These are phyloP conservation scores for Alternaria sp. DNA, from an alignment of 2,329 filamentous ascomycete species.

Conservation along the genomic window DNA sequence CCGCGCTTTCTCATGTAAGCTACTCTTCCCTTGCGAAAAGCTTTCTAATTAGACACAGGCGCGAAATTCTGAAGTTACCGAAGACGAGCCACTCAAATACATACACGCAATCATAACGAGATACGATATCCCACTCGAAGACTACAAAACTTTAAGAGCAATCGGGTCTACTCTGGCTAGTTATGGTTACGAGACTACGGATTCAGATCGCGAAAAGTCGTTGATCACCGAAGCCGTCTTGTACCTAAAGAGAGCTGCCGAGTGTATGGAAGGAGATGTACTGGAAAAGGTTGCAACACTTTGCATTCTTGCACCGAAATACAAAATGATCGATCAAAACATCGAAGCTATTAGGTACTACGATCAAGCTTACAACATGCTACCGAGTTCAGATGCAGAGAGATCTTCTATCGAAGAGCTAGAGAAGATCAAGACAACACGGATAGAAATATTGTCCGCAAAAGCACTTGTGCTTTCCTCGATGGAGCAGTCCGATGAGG, in stretches of 20 bases:
- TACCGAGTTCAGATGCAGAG: background rate
- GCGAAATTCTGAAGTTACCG: background rate
- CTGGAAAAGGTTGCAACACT: background rate
- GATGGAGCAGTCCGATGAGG: background rate
- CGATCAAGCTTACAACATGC: slow-evolving; percentile 2
- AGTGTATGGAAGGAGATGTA: background rate
- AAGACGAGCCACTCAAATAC: background rate
- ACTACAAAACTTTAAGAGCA: slow-evolving; percentile 5
- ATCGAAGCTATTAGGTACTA: background rate
- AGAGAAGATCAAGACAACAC: background rate
- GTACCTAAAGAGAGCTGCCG: background rate
- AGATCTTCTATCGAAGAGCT: background rate
- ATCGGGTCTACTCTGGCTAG: background rate
- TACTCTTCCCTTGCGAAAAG: too few species aligned
- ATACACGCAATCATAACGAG: background rate
- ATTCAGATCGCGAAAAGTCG: background rate
- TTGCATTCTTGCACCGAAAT: background rate
- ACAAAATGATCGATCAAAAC: background rate
- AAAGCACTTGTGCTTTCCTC: background rate
- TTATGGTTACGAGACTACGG: background rate
- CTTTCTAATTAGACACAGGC: background rate
- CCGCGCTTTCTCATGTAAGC: background rate
- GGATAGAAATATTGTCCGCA: background rate
- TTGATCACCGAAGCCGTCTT: background rate
- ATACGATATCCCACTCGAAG: background rate